Evolutionary conservation across 2,329 filamentous ascomycete genomes (phyloP), one percentile per base, ranked within the genome.

Genomic region (Colletotrichum echinochloae): DNA sequence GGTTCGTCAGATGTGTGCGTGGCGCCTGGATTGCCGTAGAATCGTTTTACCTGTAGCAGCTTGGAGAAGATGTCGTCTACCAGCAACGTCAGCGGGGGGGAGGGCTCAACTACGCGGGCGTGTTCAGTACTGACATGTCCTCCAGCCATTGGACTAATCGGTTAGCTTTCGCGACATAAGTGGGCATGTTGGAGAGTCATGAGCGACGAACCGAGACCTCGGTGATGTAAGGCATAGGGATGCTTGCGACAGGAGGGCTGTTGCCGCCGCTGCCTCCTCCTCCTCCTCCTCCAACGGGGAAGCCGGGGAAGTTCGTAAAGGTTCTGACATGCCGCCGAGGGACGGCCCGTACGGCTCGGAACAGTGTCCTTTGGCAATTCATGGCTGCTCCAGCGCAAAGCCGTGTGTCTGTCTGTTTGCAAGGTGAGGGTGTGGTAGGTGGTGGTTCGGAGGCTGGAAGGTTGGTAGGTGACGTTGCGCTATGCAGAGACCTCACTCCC

Each of bases 11-110:
- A 57, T 20, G 2, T 8, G 39, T 11, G 35, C 9, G 44, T 11
- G 26, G 12, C 12, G n/a, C 44, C 69, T 82, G n/a, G 55, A 69
- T 57, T 41, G 33, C 37, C 8, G 44, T 51, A 20, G 6, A 11
- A 14, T 44, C 16, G 80, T 20, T 46, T 64, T 83, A 92, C 91
- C 84, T 94, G 92, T 23, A 95, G 82, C 7, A 95, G 84, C 77
- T 94, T 91, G 26, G 92, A 94, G 81, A 95, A 95, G 74, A 95
- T 94, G 78, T 95, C 92, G 82, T 92, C 92, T 92, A 57, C 78
- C 72, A 65, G 30, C 52, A n/a, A 26, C 64, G 71, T 65, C 33
- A 68, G 61, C 23, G 69, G 78, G 76, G 78, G 76, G 66, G 65
- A 55, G n/a, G n/a, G 59, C 52, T 71, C 46, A 56, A 65, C 60